These are phyloP conservation scores for Craspedostauros australis DNA, from an alignment of 108 stramenopile genomes.

Conservation along the genomic window DNA sequence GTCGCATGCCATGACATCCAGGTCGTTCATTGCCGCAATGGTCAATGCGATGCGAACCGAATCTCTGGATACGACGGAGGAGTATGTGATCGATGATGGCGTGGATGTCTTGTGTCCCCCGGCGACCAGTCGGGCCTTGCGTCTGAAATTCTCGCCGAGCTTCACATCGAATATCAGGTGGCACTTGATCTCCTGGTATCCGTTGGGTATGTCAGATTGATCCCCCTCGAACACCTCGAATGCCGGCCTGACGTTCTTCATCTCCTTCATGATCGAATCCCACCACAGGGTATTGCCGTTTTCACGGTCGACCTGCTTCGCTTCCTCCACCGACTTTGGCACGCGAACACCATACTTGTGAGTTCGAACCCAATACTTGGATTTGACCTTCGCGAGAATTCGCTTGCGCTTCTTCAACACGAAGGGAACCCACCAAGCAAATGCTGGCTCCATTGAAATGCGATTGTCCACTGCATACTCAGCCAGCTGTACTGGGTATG, in stretches of 20 bases:
- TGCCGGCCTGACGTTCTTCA: conserved; percentile 28
- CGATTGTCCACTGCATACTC: conserved; percentile 18
- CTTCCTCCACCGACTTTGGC: conserved; percentile 28
- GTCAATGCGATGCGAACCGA: conserved; percentile 33
- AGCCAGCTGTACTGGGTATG: conserved; percentile 31
- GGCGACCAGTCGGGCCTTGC: conserved; percentile 43
- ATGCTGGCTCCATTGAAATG: conserved; percentile 25
- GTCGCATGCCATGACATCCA: conserved; percentile 26
- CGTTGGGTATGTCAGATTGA: conserved; percentile 4
- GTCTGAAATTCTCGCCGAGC: conserved; percentile 16
- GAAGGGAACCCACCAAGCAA: conserved; percentile 35
- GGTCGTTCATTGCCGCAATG: conserved; percentile 33
- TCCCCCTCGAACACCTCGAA: conserved; percentile 18
- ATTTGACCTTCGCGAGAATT: conserved; percentile 29
- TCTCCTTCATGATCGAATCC: conserved; percentile 33
- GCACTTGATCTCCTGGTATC: conserved; percentile 17
- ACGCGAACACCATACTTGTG: conserved; percentile 35
- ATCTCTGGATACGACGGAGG: conserved; percentile 31
- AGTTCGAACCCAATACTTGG: conserved; percentile 32
- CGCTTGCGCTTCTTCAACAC: conserved; percentile 4
- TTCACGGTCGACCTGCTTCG: conserved; percentile 20
- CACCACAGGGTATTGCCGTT: conserved; percentile 24
- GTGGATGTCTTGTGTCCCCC: conserved; percentile 33
- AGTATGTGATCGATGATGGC: conserved; percentile 32
- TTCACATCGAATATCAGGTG: conserved; percentile 53